Base-by-base conservation (phyloP, 495 filamentous ascomycete species). In the Achaetomiella virescens region DNA sequence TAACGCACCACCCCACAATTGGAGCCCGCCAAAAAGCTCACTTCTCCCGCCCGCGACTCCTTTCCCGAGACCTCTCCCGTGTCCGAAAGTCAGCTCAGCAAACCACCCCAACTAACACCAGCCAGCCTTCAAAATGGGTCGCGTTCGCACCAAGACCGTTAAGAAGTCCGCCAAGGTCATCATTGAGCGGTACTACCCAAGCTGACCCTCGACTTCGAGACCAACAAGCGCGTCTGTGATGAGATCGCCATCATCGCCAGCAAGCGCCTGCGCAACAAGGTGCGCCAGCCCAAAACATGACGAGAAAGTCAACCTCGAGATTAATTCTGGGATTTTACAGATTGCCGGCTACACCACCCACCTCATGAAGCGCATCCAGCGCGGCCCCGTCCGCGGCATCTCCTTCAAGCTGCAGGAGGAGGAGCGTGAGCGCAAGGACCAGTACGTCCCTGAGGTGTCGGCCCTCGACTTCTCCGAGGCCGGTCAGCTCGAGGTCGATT, bases 401-500 rank as follows among this genome's bases (percentile, higher is more conserved):
- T 97, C 95, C 74, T 98, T 98, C 90, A 98, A 97, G 85, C 87
- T 98, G 51, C 93, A 98, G 82, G 93, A 98, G 81, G 93, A 97
- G 81, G 93, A 97, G 83, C 87, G 93, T 81, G 93, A 98, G 81
- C 86, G 93, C 70, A 98, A 98, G 87, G 93, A 98, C 82, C 95
- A 98, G 84, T 98, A 96, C 80, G 93, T 98, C 59, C 95, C 95
- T 63, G 93, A 98, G 78, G 80, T 98, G 66, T 97, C 95, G 40
- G 93, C 95, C 66, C 88, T 98, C 71, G 95, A 97, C 82, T 93
- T 96, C 80, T 85, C 82, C 68, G 93, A 97, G 80, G 84, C 79
- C 69, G 95, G 95, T 62, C 84, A 88, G 72, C 81, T 98, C 70
- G 95, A 98, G 62, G 88, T 98, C 64, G 93, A 98, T 72, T 70